Percentiles rank a stretch among this genome's conserved stretches.
phyloP scores from a whole-genome alignment of 257 asterid genomes.

The Solanum virginianum region DNA sequence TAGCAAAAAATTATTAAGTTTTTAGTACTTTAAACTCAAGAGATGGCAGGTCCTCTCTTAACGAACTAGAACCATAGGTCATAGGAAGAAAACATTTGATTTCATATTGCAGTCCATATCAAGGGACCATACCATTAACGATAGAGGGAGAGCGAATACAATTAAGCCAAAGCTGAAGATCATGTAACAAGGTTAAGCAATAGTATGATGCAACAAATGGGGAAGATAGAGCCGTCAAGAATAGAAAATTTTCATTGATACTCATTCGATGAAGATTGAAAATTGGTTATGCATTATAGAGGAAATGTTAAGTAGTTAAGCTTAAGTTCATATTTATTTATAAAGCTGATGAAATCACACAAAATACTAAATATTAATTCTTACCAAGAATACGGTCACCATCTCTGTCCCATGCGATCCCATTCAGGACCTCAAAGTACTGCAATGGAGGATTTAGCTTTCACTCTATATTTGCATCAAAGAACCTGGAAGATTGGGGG shows the following conservation, averaged over 20 bases:
- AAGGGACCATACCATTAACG: not conserved
- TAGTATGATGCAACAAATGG: not conserved
- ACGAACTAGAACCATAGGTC: too few species aligned
- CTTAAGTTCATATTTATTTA: not conserved
- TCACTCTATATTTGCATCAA: not conserved
- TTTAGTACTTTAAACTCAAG: too few species aligned
- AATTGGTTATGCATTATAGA: not conserved
- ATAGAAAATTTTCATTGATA: not conserved
- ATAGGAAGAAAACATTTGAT: too few species aligned
- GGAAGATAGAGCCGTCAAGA: not conserved
- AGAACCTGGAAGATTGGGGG: not conserved
- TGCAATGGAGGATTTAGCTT: slow-evolving; percentile 10
- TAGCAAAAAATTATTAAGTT: too few species aligned
- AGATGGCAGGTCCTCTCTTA: too few species aligned
- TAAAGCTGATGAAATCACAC: not conserved
- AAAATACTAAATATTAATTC: not conserved
- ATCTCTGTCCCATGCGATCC: slow-evolving; percentile 84
- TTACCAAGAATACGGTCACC: slow-evolving; percentile 59
- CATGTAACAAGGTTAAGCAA: not conserved
- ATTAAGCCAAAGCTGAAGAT: not conserved
- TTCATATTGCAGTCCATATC: too few species aligned
- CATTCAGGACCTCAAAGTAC: slow-evolving; percentile 75
- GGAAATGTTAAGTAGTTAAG: not conserved
- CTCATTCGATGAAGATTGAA: not conserved
- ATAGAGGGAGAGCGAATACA: not conserved